Evolutionary conservation across 495 filamentous ascomycete genomes (phyloP), one percentile per base, ranked within the genome.

Genomic region (Podospora fimiseda): DNA sequence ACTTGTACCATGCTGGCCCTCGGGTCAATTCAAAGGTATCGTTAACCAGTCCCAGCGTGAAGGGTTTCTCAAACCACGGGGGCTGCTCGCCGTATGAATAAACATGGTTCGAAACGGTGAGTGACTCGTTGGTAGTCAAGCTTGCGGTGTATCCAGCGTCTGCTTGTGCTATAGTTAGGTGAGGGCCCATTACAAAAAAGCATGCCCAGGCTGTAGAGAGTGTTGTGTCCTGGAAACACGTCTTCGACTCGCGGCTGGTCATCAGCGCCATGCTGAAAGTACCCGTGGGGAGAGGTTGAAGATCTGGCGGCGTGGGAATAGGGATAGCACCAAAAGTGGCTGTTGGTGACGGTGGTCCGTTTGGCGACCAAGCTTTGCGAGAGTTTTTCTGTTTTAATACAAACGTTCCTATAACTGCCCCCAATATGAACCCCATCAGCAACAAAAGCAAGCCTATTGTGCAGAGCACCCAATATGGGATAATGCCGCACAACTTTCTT

Each of bases 1-100:
- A 74, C 59, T 90, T 88, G 57, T 85, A 87, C 67, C 81, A 87
- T 4, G 89, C 89, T 2, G 89, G 86, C 2, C 90, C 90, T 51
- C 81, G 71, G 30, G 65, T 63, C 16, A 74, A 64, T 55, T 86
- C 80, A 42, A 74, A 65, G 1, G 65, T 75, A 65, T 95, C 89
- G 44, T 72, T 73, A 43, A 89, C 85, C 20, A 89, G 71, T 13
- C 70, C 70, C 23, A 95, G 63, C 3, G 67, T 60, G 55, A 79
- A 65, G 2, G 74, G 70, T 14, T 66, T 57, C 1, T 65, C 55
- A 16, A 89, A 64, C 24, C 72, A 60, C 0, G 89, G 89, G 7
- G 82, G 76, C 59, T 95, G 90, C 30, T 88, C 72, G 3, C 90
- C 90, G 62, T 90, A 95, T 1, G 72, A 71, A 55, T 78, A 82